Evolutionary conservation across 164 flowering plant species (phyloP).

Genomic region (Buxus sempervirens): DNA sequence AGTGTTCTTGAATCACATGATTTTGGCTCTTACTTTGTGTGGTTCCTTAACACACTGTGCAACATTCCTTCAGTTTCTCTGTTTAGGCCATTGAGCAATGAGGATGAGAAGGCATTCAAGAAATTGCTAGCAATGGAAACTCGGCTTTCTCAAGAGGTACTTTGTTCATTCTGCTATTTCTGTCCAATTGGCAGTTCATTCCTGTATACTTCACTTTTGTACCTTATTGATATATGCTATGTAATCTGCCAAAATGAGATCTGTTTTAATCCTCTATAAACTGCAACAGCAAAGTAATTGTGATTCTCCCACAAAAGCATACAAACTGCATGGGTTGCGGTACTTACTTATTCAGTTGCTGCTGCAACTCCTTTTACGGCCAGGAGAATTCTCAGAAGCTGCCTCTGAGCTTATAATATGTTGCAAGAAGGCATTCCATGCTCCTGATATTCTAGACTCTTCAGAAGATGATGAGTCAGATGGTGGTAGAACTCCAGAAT

Average conservation of each 20-base stretch:
- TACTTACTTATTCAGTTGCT: constrained; percentile 83
- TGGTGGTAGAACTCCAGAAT: constrained; percentile 46
- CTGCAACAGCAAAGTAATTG: constrained; percentile 62
- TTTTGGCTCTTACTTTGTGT: constrained; percentile 81
- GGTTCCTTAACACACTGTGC: constrained; percentile 62
- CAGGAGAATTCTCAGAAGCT: constrained; percentile 77
- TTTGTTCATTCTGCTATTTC: background rate
- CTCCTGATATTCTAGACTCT: constrained; percentile 44
- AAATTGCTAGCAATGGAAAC: constrained; percentile 66
- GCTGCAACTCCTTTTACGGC: constrained; percentile 81
- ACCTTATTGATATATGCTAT: constrained; percentile 6
- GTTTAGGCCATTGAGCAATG: constrained; percentile 60
- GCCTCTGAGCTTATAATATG: constrained; percentile 78
- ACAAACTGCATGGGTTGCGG: constrained; percentile 67
- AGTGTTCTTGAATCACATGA: constrained; percentile 60
- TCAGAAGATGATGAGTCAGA: constrained; percentile 62
- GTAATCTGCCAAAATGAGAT: constrained; percentile 2
- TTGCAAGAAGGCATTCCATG: constrained; percentile 63
- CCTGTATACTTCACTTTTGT: background rate
- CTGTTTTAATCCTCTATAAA: background rate
- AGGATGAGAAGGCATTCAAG: constrained; percentile 71
- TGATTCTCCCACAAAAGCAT: constrained; percentile 39
- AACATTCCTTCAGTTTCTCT: constrained; percentile 93
- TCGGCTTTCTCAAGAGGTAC: constrained; percentile 72
- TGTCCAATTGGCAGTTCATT: background rate